Evolutionary conservation across 208 protist species (phyloP).

Genomic region (Leptomonas seymouri): DNA sequence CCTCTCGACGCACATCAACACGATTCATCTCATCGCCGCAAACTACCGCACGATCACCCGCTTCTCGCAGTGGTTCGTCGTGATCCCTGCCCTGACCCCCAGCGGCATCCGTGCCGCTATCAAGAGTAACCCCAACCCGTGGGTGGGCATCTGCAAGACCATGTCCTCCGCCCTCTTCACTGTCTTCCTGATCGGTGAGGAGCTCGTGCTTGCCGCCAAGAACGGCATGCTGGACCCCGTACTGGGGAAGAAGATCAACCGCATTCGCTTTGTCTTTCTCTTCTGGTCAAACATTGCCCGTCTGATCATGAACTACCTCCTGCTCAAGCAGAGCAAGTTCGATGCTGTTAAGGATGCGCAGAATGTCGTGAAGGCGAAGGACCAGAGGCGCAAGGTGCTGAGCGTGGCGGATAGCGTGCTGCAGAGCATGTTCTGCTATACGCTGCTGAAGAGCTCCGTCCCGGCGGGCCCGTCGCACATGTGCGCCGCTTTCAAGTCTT

Average conservation of each 20-base stretch:
- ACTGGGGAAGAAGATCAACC: constrained; percentile 51
- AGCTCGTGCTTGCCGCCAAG: constrained; percentile 69
- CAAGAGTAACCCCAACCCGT: constrained; percentile 37
- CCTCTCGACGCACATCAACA: constrained; percentile 49
- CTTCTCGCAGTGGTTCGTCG: constrained; percentile 70
- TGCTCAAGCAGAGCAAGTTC: constrained; percentile 50
- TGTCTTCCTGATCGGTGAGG: constrained; percentile 78
- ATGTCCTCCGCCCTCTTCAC: constrained; percentile 69
- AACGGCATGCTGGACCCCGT: constrained; percentile 40
- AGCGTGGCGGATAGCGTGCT: constrained; percentile 61
- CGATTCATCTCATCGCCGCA: constrained; percentile 54
- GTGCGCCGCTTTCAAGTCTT: constrained; percentile 45
- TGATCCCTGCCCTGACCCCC: constrained; percentile 60
- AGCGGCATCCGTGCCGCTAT: constrained; percentile 44
- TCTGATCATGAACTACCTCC: constrained; percentile 64
- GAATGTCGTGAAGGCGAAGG: constrained; percentile 50
- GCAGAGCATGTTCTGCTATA: constrained; percentile 78
- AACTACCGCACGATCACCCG: constrained; percentile 80
- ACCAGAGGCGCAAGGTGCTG: constrained; percentile 64
- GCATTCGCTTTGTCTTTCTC: constrained; percentile 77
- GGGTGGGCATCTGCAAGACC: constrained; percentile 57
- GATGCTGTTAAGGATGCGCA: constrained; percentile 43
- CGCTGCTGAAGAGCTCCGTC: constrained; percentile 59
- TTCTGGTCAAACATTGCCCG: constrained; percentile 88
- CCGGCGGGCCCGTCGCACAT: constrained; percentile 51